Evolutionary conservation across 2,329 filamentous ascomycete species (phyloP).

Genomic region (Podosphaera aphanis): DNA sequence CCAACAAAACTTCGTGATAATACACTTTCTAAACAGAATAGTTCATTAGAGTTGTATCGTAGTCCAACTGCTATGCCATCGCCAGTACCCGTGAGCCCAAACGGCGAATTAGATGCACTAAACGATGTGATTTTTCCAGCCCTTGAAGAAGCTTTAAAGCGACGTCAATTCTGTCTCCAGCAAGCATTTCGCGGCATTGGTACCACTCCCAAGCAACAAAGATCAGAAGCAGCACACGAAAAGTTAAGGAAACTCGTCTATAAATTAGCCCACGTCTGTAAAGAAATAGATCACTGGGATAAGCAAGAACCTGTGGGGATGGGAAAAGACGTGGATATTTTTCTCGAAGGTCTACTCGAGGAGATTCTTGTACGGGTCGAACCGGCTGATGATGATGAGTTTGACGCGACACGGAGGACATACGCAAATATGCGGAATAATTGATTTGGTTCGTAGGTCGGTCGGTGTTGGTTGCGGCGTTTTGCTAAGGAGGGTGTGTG

Average conservation of each 20-base stretch:
- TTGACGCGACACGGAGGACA: neutral
- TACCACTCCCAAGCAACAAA: conserved; percentile 37
- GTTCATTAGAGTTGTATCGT: conserved; percentile 9
- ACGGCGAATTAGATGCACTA: conserved; percentile 59
- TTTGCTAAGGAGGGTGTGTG: too few species aligned
- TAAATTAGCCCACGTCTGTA: conserved; percentile 62
- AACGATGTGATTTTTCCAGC: conserved; percentile 84
- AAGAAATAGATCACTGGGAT: conserved; percentile 77
- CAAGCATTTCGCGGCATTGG: conserved; percentile 17
- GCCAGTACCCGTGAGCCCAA: conserved; percentile 30
- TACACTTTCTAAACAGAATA: conserved; percentile 13
- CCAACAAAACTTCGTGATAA: conserved; percentile 15
- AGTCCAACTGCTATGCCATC: conserved; percentile 30
- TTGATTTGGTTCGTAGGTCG: too few species aligned
- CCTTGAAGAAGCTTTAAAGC: conserved; percentile 69
- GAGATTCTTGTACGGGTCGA: conserved; percentile 85
- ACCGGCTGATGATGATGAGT: conserved; percentile 32
- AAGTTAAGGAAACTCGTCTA: conserved; percentile 59
- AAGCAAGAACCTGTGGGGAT: conserved; percentile 73
- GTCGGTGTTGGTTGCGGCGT: too few species aligned
- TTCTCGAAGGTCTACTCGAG: conserved; percentile 78
- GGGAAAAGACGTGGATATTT: conserved; percentile 72
- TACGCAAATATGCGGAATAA: too few species aligned
- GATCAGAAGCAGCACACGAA: conserved; percentile 53
- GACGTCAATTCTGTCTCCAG: conserved; percentile 39